phyloP scores from a whole-genome alignment of 2,329 filamentous ascomycete species.

The Amauroascus verrucosus region DNA sequence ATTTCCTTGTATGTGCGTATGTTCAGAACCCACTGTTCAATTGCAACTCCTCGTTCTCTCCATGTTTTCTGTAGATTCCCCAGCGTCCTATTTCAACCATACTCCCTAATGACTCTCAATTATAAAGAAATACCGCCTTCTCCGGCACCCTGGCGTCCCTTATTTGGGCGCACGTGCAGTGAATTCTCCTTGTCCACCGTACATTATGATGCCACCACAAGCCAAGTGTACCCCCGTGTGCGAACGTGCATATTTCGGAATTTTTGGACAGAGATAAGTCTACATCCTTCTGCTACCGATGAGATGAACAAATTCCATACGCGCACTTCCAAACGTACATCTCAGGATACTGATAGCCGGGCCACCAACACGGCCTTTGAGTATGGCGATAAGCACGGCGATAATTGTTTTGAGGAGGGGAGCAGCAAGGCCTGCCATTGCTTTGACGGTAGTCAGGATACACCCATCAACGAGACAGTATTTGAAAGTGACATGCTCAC shows the following conservation, averaged over 20 bases:
- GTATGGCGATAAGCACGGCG: background rate
- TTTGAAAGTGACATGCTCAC: conserved; percentile 70
- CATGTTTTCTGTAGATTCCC: background rate
- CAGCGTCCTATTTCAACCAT: background rate
- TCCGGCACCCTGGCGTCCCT: conserved; percentile 14
- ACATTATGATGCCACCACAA: conserved; percentile 7
- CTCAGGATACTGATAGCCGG: background rate
- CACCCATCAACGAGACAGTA: conserved; percentile 49
- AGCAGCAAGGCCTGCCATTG: background rate
- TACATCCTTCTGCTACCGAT: conserved; percentile 64
- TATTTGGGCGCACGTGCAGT: conserved; percentile 6
- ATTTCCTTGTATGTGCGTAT: background rate
- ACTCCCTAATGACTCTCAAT: background rate
- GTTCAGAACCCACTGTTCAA: background rate
- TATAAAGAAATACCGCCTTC: background rate
- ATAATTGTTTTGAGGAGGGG: background rate
- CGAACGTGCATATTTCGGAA: conserved; percentile 78
- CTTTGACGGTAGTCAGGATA: background rate
- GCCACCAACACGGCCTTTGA: background rate
- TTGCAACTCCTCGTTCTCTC: background rate
- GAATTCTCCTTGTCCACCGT: conserved; percentile 16
- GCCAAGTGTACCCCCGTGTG: conserved; percentile 41
- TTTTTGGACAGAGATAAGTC: conserved; percentile 56
- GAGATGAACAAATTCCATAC: conserved; percentile 45
- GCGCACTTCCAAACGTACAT: background rate